Conservation (phyloP, 805 yeast genomes). For the Barnettozyma californica region DNA sequence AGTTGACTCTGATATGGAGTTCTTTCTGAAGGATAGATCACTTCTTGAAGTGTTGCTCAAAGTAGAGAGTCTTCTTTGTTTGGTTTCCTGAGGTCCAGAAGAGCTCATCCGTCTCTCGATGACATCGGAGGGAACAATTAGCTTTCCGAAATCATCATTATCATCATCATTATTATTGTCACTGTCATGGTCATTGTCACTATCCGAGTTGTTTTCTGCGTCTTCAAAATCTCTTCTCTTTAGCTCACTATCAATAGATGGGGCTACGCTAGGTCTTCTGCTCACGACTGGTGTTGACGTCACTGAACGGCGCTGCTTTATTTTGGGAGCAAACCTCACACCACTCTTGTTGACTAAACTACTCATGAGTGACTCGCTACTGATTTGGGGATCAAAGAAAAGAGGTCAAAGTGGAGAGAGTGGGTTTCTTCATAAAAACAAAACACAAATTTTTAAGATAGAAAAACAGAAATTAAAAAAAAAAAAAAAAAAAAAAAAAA, state of each 20-base stretch:
- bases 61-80: conserved; percentile 36
- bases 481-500: neutral
- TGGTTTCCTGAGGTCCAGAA: conserved; percentile 14
- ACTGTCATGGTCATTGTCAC: conserved; percentile 11
- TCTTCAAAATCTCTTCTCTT: conserved; percentile 9
- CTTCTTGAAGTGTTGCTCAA: conserved; percentile 29
- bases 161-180: conserved; percentile 7
- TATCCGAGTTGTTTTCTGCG: conserved; percentile 10
- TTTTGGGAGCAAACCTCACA: conserved; percentile 62
- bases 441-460: conserved; percentile 1
- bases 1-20: conserved; percentile 6
- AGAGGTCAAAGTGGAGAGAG: neutral
- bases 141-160: conserved; percentile 12
- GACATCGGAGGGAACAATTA: neutral
- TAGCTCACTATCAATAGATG: conserved; percentile 8
- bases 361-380: conserved; percentile 30
- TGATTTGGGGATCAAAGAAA: neutral
- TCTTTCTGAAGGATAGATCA: conserved; percentile 29
- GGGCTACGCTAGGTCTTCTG: conserved; percentile 21
- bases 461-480: conserved; percentile 2
- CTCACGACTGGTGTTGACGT: conserved; percentile 21
- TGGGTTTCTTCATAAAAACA: neutral
- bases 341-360: conserved; percentile 44
- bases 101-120: conserved; percentile 16
- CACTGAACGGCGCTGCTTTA: conserved; percentile 36